Evolutionary conservation across 148 eudicot genomes (phyloP), one percentile per base, ranked within the genome.

Genomic region (Selenicereus undatus): DNA sequence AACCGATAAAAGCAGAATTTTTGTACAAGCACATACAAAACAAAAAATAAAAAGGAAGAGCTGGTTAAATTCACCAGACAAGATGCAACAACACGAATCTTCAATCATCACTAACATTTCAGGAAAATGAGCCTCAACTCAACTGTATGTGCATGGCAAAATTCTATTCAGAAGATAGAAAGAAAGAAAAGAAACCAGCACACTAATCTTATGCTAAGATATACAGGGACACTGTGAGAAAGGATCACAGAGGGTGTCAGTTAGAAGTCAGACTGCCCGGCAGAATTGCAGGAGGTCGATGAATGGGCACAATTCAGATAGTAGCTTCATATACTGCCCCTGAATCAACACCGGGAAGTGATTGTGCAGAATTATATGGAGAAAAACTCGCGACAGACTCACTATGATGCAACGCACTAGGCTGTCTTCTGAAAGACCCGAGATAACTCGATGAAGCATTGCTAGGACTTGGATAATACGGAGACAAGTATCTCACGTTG

Each of bases 311-410:
- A 32, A 70, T 43, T 52, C 60, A 76, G 22, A 42, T 52, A n/a
- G 35, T 8, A 81, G 60, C 71, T 36, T 77, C 77, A 77, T 62
- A 56, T 22, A 45, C 77, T 66, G 36, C n/a, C 71, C 68, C 24
- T 21, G 48, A 77, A 80, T 85, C 86, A 85, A 60, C 86, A 86
- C 45, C 93, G 0, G 98, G 98, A 80, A 91, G 92, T 22, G 94
- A 91, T 30, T 91, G 91, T 48, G 91, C 91, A 39, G 97, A 94
- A 70, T 87, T 84, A 85, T 82, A 93, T 0, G 94, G 92, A 58
- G 97, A 93, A 75, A 93, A 93, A 83, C 94, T 93, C 7, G 90
- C 77, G 48, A 89, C 86, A 10, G 98, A 91, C 86, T 90, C 98
- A 29, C 93, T 93, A 70, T 82, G 84, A 82, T 87, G 97, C 81